phyloP scores from a whole-genome alignment of 1,284 basidiomycete species.

The Meripilus lineatus region DNA sequence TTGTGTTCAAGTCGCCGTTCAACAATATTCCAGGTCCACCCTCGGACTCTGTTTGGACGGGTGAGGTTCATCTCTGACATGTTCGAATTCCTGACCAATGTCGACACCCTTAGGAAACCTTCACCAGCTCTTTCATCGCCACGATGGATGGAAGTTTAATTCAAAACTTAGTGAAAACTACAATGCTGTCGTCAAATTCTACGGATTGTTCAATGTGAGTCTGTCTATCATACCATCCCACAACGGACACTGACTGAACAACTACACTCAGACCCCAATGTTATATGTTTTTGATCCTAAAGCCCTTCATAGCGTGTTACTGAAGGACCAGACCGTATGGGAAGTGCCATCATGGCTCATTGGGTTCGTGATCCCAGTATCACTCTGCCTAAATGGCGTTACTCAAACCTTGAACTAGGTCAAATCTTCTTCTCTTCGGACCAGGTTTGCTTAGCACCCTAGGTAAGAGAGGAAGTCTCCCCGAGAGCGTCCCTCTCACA shows the following conservation, averaged over 20 bases:
- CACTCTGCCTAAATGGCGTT: no score
- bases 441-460: conserved; percentile 16
- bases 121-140: neutral
- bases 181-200: conserved; percentile 12
- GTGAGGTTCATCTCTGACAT: neutral
- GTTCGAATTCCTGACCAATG: neutral
- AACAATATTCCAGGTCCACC: conserved; percentile 12
- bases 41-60: neutral
- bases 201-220: conserved; percentile 14
- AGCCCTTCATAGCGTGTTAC: conserved; percentile 10
- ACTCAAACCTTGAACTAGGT: conserved; percentile 11
- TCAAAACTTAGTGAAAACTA: conserved; percentile 11
- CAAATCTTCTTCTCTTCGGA: conserved; percentile 14
- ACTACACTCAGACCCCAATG: conserved; percentile 1
- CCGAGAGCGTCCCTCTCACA: neutral
- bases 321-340: conserved; percentile 11
- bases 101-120: neutral
- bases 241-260: conserved; percentile 4
- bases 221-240: no score
- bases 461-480: no score
- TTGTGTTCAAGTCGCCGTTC: conserved; percentile 4
- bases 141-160: conserved; percentile 14
- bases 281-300: conserved; percentile 14
- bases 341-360: conserved; percentile 7
- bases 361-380: neutral